Conservation (phyloP, 2,329 filamentous ascomycete species). For the Xylaria sp. region DNA sequence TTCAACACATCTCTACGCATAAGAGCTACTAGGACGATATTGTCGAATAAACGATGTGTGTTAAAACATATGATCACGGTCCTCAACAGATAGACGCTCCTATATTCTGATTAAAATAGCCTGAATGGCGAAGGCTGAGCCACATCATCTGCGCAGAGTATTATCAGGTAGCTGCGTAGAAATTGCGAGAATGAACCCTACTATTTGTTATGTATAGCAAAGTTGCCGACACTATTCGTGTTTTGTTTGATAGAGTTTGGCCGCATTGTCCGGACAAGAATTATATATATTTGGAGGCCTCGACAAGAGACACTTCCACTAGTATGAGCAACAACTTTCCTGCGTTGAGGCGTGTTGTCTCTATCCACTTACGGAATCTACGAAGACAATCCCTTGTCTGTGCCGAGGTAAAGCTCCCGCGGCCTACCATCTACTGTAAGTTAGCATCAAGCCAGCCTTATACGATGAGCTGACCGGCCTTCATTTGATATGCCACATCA, state of each 20-base stretch:
- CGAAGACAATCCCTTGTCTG: conserved; percentile 44
- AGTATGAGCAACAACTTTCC: not conserved
- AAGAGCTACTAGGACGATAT: too few species aligned
- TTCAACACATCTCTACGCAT: too few species aligned
- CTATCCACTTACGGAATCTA: not conserved
- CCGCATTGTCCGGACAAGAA: not conserved
- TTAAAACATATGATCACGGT: too few species aligned
- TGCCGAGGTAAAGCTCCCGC: conserved; percentile 36
- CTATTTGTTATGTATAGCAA: not conserved
- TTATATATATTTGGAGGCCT: not conserved
- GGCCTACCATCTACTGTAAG: not conserved
- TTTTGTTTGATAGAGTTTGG: not conserved
- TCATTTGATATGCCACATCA: not conserved
- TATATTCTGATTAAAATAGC: too few species aligned
- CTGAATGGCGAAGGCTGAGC: too few species aligned
- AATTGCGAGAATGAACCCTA: not conserved
- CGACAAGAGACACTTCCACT: not conserved
- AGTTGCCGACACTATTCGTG: not conserved
- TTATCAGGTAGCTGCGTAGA: too few species aligned
- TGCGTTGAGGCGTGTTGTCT: conserved; percentile 2
- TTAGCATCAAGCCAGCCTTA: not conserved
- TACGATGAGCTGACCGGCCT: not conserved
- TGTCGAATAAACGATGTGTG: too few species aligned
- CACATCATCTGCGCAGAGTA: not conserved
- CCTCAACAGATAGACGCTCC: too few species aligned